Evolutionary conservation across 2,329 filamentous ascomycete species (phyloP).

Genomic region (Claviceps pazoutovae): DNA sequence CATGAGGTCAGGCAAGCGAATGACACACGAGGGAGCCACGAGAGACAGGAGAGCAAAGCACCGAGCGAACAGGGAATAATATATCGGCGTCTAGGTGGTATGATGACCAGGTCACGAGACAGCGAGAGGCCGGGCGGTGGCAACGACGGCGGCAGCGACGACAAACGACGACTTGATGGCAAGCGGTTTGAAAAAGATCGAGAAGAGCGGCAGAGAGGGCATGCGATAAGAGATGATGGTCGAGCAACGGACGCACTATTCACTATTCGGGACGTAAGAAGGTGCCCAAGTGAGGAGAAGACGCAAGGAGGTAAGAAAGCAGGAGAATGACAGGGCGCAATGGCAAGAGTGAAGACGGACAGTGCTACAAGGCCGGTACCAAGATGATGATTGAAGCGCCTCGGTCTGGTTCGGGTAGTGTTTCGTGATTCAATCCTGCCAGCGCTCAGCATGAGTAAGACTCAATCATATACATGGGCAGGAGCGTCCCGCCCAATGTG

Average conservation of each 20-base stretch:
- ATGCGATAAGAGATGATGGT: neutral
- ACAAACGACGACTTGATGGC: neutral
- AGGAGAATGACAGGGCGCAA: neutral
- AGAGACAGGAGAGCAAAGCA: neutral
- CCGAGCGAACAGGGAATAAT: neutral
- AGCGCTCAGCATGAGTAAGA: neutral
- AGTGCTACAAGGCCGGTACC: neutral
- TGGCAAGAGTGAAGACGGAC: neutral
- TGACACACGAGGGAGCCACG: slow-evolving; percentile 1
- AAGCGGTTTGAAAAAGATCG: neutral
- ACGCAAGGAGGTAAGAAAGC: neutral
- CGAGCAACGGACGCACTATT: neutral
- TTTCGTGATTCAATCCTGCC: neutral
- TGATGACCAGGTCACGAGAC: slow-evolving; percentile 3
- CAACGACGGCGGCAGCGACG: neutral
- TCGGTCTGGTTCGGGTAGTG: neutral
- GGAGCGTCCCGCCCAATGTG: neutral
- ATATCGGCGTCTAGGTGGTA: slow-evolving; percentile 1
- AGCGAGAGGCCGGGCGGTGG: neutral
- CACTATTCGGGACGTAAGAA: neutral
- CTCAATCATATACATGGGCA: neutral
- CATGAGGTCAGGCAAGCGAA: slow-evolving; percentile 1
- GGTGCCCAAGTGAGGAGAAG: neutral
- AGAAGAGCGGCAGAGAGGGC: neutral
- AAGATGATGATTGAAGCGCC: neutral